Base-by-base conservation (phyloP, 2,329 filamentous ascomycete species). In the Colletotrichum chlorophyti region DNA sequence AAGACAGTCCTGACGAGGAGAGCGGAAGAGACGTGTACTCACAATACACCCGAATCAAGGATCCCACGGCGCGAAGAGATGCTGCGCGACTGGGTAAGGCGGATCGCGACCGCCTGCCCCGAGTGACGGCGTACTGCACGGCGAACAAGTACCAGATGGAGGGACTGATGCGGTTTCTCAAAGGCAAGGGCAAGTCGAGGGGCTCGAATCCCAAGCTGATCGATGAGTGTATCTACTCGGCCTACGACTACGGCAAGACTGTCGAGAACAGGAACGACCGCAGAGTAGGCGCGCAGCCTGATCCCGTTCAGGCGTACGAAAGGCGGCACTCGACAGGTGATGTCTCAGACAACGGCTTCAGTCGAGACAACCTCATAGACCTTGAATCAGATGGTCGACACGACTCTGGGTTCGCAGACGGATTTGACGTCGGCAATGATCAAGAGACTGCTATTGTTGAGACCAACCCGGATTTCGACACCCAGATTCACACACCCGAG, bases 1-100 rank as follows among this genome's bases (percentile, higher is more conserved):
- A 91, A 23, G 91, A 93, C 38, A 86, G 81, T 65, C 80, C 64
- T 6, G 93, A 98, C 62, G 94, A 97, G 68, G 94, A 97, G 74
- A 95, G 91, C 68, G 93, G 93, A 9, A 83, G 93, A 63, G 95
- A 99, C 71, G 95, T 99, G 27, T 99, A 99, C 76, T 94, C 93
- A 23, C 95, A 99, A 73, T 98, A 97, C 72, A 97, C 94, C 8
- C 85, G 95, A 40, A 99, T 99, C 76, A 98, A 98, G 73, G 95
- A 99, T 69, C 93, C 94, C 1, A 97, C 90, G 1, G 95, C 95
- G 8, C 83, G 95, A 61, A 85, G 95, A 67, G 94, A 98, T 80
- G 95, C 95, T 14, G 95, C 95, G 24, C 83, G 93, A 53, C 76
- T 99, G 35, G 95, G 95, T 32, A 99, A 98, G 74, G 93, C 94